Conservation (phyloP, 805 yeast species). For the Cyberlindnera americana region DNA sequence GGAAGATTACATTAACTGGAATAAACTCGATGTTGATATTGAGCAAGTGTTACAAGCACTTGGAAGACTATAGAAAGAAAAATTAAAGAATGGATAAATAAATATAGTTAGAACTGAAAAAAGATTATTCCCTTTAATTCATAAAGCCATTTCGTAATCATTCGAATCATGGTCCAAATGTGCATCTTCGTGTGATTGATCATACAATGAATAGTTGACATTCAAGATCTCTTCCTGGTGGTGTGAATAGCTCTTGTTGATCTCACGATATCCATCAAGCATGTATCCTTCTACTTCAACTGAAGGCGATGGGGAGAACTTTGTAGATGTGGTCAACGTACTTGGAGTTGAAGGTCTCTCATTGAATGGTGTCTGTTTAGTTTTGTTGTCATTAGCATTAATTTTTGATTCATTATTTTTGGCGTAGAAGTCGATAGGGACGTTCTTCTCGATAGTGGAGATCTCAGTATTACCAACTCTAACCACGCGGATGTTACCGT, state of each 20-base stretch:
- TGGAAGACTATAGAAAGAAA: neutral
- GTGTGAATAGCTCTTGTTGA: constrained; percentile 22
- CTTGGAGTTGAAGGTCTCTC: neutral
- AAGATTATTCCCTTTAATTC: no score
- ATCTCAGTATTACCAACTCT: constrained; percentile 20
- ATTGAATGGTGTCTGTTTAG: neutral
- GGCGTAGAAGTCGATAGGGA: constrained; percentile 14
- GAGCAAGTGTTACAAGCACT: constrained; percentile 1
- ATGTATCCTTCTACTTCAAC: constrained; percentile 26
- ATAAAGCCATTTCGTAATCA: constrained; percentile 23
- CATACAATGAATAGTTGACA: constrained; percentile 27
- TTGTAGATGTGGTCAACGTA: neutral
- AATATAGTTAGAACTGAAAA: neutral
- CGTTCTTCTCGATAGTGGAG: constrained; percentile 19
- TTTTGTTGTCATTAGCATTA: neutral
- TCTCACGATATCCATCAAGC: constrained; percentile 26
- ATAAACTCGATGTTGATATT: constrained; percentile 16
- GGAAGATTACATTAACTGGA: constrained; percentile 32
- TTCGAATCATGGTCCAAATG: constrained; percentile 16
- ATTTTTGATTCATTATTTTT: neutral
- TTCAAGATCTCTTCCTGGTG: constrained; percentile 26
- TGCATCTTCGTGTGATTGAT: constrained; percentile 23
- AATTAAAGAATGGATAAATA: neutral
- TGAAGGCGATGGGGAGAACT: constrained; percentile 21
- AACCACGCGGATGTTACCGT: constrained; percentile 22